These are phyloP conservation scores for Botrytis hyacinthi DNA, from an alignment of 2,329 filamentous ascomycete genomes.

Conservation along the genomic window DNA sequence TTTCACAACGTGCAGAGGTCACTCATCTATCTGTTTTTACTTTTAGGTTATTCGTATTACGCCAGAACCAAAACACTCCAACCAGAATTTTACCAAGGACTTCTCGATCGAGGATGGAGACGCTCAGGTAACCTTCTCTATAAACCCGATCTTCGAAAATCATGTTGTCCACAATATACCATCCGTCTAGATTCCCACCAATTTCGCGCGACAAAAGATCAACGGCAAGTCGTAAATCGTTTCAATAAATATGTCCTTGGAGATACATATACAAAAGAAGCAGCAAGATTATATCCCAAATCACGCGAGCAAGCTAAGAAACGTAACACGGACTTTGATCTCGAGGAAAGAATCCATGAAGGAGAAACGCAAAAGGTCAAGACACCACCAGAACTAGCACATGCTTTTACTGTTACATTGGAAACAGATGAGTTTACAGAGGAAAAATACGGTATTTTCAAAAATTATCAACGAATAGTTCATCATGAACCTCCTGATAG, in stretches of 20 bases:
- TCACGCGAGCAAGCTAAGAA: constrained; percentile 64
- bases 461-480: constrained; percentile 72
- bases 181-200: constrained; percentile 66
- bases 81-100: constrained; percentile 65
- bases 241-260: constrained; percentile 73
- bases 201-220: constrained; percentile 67
- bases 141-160: constrained; percentile 71
- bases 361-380: constrained; percentile 51
- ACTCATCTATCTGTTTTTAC: background rate
- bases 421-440: constrained; percentile 69
- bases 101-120: constrained; percentile 76
- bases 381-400: constrained; percentile 61
- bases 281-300: constrained; percentile 62
- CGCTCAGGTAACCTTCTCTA: constrained; percentile 71
- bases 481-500: constrained; percentile 64
- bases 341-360: constrained; percentile 67
- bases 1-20: background rate
- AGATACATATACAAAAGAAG: constrained; percentile 63
- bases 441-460: constrained; percentile 71
- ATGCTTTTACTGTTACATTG: constrained; percentile 66
- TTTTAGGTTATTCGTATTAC: constrained; percentile 67
- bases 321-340: constrained; percentile 65
- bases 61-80: constrained; percentile 59
- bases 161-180: constrained; percentile 91
- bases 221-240: constrained; percentile 71